Evolutionary conservation across 208 protist genomes (phyloP).

Genomic region (Acanthamoeba healyi): DNA sequence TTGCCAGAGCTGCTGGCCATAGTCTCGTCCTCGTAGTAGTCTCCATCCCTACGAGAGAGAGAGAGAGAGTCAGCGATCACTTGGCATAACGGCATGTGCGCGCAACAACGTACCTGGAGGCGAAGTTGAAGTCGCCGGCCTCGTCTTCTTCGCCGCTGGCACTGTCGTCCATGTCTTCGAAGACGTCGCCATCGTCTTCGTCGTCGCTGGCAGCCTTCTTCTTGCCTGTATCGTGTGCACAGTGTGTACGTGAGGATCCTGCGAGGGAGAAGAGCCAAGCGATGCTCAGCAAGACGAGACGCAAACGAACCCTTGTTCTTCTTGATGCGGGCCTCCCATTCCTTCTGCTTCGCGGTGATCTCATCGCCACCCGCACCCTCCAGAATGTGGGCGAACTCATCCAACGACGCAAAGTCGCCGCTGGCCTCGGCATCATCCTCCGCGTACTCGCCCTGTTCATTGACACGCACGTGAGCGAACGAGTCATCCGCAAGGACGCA

Average conservation of each 20-base stretch:
- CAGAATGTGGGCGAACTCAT: conserved; percentile 65
- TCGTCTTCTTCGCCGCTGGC: conserved; percentile 64
- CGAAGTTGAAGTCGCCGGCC: conserved; percentile 63
- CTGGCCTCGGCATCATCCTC: conserved; percentile 1
- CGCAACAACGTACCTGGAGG: not conserved
- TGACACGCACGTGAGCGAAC: not conserved
- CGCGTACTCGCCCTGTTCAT: conserved; percentile 17
- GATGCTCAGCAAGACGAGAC: too few relatives aligned
- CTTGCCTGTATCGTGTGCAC: not conserved
- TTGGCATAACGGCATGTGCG: not conserved
- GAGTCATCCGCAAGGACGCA: too few relatives aligned
- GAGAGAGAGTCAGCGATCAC: not conserved
- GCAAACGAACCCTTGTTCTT: not conserved
- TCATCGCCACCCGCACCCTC: conserved; percentile 31
- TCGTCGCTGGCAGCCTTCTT: not conserved
- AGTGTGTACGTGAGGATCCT: not conserved
- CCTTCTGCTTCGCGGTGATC: conserved; percentile 33
- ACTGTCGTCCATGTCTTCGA: conserved; percentile 48
- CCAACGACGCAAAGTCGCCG: conserved; percentile 56
- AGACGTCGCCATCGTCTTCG: conserved; percentile 18
- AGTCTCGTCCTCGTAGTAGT: conserved; percentile 49
- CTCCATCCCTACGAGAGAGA: not conserved
- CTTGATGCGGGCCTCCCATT: conserved; percentile 55
- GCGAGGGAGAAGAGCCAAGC: too few relatives aligned
- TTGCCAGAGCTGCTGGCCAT: conserved; percentile 15